These are phyloP conservation scores for Ogataea paraovalis DNA, from an alignment of 805 yeast species.

Conservation along the genomic window DNA sequence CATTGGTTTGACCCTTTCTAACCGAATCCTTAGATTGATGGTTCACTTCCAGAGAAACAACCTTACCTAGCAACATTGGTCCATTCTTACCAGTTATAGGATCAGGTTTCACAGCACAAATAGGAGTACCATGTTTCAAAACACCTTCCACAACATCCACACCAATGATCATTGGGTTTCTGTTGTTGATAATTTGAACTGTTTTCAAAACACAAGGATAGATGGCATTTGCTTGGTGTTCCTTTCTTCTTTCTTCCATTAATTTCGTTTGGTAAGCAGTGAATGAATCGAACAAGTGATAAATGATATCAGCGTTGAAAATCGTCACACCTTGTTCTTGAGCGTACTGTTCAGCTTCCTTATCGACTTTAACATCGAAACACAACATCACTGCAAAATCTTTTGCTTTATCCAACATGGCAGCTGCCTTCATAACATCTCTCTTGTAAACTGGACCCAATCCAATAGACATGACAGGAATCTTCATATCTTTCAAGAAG, in stretches of 20 bases:
- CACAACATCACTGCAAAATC: constrained; percentile 97
- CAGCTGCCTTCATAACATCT: constrained; percentile 95
- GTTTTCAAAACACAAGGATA: constrained; percentile 96
- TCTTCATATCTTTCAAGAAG: constrained; percentile 97
- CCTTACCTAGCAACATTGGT: constrained; percentile 78
- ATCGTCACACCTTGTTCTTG: constrained; percentile 86
- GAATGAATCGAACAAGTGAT: constrained; percentile 93
- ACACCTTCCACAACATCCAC: constrained; percentile 94
- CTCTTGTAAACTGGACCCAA: constrained; percentile 97
- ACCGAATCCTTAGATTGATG: constrained; percentile 78
- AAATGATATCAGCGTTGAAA: constrained; percentile 94
- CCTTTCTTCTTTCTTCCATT: constrained; percentile 86
- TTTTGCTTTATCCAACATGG: constrained; percentile 96
- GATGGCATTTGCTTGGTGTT: constrained; percentile 80
- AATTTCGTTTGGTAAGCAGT: constrained; percentile 86
- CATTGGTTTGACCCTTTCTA: constrained; percentile 91
- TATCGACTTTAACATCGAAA: constrained; percentile 95
- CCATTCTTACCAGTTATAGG: constrained; percentile 76
- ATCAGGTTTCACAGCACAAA: constrained; percentile 86
- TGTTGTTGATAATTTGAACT: constrained; percentile 92
- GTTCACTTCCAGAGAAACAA: constrained; percentile 90
- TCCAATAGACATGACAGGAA: constrained; percentile 98
- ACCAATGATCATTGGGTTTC: constrained; percentile 99
- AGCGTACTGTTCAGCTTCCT: constrained; percentile 98
- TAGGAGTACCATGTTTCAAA: constrained; percentile 88